phyloP scores from a whole-genome alignment of 2,329 filamentous ascomycete genomes.

The Calonectria leucothoes region DNA sequence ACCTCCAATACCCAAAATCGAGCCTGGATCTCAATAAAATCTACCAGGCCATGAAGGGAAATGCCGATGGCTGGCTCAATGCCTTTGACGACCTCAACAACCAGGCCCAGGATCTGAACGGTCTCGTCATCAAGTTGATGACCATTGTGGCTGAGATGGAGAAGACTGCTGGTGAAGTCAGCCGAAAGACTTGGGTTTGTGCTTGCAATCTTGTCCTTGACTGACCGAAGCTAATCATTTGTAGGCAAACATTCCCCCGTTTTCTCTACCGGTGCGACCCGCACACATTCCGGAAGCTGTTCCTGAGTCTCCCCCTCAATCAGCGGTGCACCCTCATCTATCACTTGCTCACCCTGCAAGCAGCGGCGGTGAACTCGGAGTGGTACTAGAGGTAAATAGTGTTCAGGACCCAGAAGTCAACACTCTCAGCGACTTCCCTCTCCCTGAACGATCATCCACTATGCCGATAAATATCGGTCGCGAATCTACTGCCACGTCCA shows the following conservation, averaged over 20 bases:
- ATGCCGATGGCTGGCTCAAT: slow-evolving; percentile 89
- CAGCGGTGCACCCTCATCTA: slow-evolving; percentile 13
- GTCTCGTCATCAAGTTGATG: slow-evolving; percentile 77
- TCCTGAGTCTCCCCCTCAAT: background rate
- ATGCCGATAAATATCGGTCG: background rate
- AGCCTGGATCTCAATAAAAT: slow-evolving; percentile 73
- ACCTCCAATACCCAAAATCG: slow-evolving; percentile 70
- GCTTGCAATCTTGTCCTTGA: background rate
- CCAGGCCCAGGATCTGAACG: slow-evolving; percentile 77
- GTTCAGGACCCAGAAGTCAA: slow-evolving; percentile 33
- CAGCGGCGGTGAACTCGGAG: slow-evolving; percentile 27
- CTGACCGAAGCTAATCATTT: slow-evolving; percentile 20
- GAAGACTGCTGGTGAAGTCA: slow-evolving; percentile 84
- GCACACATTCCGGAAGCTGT: slow-evolving; percentile 7
- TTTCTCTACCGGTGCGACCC: slow-evolving; percentile 33
- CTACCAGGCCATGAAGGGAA: slow-evolving; percentile 90
- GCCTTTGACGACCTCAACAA: slow-evolving; percentile 82
- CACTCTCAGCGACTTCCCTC: slow-evolving; percentile 42
- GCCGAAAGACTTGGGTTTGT: slow-evolving; percentile 79
- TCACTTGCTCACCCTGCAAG: slow-evolving; percentile 29
- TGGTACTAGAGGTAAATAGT: slow-evolving; percentile 21
- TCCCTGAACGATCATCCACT: slow-evolving; percentile 23
- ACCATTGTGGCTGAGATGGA: slow-evolving; percentile 88
- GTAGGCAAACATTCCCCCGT: slow-evolving; percentile 41
- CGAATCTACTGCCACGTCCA: background rate